Percentiles rank a stretch among this genome's conserved stretches.
Evolutionary conservation across 768 basidiomycete genomes (phyloP).

Genomic region (Cystobasidium onofrii): DNA sequence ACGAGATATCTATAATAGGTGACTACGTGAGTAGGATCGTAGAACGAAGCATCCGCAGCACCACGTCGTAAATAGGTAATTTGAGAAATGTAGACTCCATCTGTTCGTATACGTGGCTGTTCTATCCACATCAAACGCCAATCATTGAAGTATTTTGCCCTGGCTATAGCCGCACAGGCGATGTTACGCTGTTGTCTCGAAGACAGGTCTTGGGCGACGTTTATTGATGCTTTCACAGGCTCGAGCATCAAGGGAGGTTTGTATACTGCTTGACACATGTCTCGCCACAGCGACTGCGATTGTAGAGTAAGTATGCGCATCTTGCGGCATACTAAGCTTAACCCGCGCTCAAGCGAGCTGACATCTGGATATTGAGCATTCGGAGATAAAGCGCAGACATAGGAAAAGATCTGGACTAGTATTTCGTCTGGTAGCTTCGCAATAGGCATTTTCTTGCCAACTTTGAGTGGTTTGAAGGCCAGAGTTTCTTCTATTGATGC

Average conservation of each 20-base stretch:
- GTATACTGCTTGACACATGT: constrained; percentile 17
- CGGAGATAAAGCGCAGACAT: constrained; percentile 12
- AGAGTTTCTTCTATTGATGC: constrained; percentile 6
- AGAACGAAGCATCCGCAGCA: constrained; percentile 24
- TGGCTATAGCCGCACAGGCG: not conserved
- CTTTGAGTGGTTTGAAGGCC: constrained; percentile 34
- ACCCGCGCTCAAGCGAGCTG: constrained; percentile 19
- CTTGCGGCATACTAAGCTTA: constrained; percentile 22
- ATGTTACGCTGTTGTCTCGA: not conserved
- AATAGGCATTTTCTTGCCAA: constrained; percentile 31
- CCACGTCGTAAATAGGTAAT: constrained; percentile 39
- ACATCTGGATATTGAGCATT: constrained; percentile 15
- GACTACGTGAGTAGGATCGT: constrained; percentile 38
- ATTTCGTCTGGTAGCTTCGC: constrained; percentile 37
- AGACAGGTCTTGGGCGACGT: not conserved
- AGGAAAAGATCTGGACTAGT: constrained; percentile 35
- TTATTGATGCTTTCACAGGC: not conserved
- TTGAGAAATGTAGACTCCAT: constrained; percentile 40
- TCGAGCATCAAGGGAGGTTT: constrained; percentile 25
- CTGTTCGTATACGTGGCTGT: constrained; percentile 40
- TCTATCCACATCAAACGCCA: constrained; percentile 42
- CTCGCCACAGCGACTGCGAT: not conserved
- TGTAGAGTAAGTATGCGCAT: constrained; percentile 20
- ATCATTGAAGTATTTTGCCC: constrained; percentile 31
- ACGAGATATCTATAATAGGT: constrained; percentile 41